These are phyloP conservation scores for Ehretia macrophylla DNA, from an alignment of 257 asterid species.

Conservation along the genomic window DNA sequence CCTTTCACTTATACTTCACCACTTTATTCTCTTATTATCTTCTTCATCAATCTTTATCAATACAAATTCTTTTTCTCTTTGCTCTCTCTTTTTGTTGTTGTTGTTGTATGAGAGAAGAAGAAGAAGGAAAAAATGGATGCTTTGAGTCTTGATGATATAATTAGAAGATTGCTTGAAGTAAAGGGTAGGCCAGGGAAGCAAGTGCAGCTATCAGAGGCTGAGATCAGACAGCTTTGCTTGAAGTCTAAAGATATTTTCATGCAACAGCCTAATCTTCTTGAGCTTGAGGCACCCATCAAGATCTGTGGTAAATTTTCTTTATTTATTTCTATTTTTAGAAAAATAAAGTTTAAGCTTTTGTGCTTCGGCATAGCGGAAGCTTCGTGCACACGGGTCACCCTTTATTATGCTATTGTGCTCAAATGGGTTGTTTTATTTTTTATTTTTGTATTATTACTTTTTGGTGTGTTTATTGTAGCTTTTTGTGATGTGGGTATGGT, in stretches of 20 bases:
- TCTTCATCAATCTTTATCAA: background rate
- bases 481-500: too few relatives aligned
- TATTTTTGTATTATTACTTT: slow-evolving; percentile 1
- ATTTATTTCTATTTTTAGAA: background rate
- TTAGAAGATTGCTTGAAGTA: slow-evolving; percentile 71
- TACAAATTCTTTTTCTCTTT: background rate
- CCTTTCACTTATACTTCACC: background rate
- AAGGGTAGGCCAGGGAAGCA: slow-evolving; percentile 81
- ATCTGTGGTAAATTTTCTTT: slow-evolving; percentile 52
- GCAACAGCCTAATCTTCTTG: slow-evolving; percentile 85
- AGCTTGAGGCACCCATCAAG: slow-evolving; percentile 93
- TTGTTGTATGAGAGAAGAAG: slow-evolving; percentile 7
- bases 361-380: too few relatives aligned
- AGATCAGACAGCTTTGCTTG: slow-evolving; percentile 71
- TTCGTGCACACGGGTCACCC: too few relatives aligned
- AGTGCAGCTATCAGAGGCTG: slow-evolving; percentile 80
- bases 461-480: too few relatives aligned
- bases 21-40: background rate
- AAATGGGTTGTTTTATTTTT: background rate
- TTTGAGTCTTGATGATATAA: slow-evolving; percentile 52
- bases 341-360: background rate
- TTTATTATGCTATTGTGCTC: background rate
- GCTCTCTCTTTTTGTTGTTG: background rate
- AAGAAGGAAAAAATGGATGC: slow-evolving; percentile 43
- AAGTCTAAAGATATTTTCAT: slow-evolving; percentile 65